Evolutionary conservation across 2,329 filamentous ascomycete species (phyloP).

Genomic region (Aspergillus cejpii): DNA sequence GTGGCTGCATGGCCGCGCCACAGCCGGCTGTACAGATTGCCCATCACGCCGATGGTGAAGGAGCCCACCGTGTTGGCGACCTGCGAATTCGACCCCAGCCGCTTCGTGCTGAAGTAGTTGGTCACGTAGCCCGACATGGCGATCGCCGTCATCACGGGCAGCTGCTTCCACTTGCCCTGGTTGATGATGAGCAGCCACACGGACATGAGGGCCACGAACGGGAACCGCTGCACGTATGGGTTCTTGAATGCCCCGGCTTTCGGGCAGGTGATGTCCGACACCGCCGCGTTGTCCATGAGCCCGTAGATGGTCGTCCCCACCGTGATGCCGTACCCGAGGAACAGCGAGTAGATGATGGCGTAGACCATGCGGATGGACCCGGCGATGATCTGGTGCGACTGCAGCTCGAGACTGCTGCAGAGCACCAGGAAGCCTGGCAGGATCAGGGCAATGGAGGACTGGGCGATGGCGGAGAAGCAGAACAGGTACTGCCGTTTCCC

Average conservation of each 20-base stretch:
- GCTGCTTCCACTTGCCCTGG: conserved; percentile 72
- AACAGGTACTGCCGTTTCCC: conserved; percentile 44
- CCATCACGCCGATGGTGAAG: conserved; percentile 66
- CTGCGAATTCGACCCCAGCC: conserved; percentile 63
- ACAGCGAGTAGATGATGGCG: conserved; percentile 65
- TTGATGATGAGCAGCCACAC: conserved; percentile 71
- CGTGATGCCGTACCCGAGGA: conserved; percentile 66
- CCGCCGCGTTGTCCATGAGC: conserved; percentile 51
- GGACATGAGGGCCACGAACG: conserved; percentile 67
- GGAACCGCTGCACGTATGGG: conserved; percentile 50
- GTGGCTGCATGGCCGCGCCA: conserved; percentile 75
- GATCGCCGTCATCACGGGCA: conserved; percentile 68
- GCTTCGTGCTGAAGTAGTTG: conserved; percentile 63
- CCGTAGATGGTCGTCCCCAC: conserved; percentile 60
- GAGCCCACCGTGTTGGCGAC: conserved; percentile 73
- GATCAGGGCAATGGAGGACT: conserved; percentile 69
- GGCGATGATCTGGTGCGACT: conserved; percentile 62
- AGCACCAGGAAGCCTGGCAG: conserved; percentile 62
- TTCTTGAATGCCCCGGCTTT: conserved; percentile 45
- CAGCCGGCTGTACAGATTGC: conserved; percentile 67
- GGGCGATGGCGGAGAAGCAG: conserved; percentile 65
- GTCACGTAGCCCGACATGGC: conserved; percentile 67
- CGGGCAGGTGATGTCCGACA: conserved; percentile 43
- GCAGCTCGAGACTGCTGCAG: conserved; percentile 58
- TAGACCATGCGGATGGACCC: conserved; percentile 69